phyloP scores from a whole-genome alignment of 257 asterid species.

The Echites panduratus region DNA sequence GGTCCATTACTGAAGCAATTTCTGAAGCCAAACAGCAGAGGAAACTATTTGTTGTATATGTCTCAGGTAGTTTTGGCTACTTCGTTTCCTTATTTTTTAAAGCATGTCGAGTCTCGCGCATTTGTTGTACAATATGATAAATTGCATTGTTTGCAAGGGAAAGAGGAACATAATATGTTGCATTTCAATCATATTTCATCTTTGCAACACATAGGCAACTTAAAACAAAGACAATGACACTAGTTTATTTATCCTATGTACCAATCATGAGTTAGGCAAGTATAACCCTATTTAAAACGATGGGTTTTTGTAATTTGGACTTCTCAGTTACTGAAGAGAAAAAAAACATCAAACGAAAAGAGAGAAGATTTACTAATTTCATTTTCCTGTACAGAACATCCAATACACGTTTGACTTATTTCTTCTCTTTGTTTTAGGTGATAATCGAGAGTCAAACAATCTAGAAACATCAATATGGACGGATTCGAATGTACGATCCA shows the following conservation, averaged over 20 bases:
- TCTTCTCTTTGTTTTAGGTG: conserved; percentile 39
- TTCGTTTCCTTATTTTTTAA: not conserved
- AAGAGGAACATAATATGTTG: not conserved
- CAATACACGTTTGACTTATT: not conserved
- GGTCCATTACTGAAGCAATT: conserved; percentile 76
- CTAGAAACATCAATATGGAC: conserved; percentile 68
- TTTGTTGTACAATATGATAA: not conserved
- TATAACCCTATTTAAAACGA: not conserved
- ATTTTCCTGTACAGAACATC: conserved; percentile 12
- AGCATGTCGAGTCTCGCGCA: not conserved
- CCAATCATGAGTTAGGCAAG: too few species aligned
- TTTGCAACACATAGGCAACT: not conserved
- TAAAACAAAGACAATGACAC: too few species aligned
- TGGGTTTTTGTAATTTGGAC: not conserved
- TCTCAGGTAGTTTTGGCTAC: conserved; percentile 38
- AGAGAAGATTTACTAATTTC: conserved; percentile 2
- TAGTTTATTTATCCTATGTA: too few species aligned
- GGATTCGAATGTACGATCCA: conserved; percentile 54
- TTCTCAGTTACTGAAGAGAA: not conserved
- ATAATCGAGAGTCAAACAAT: conserved; percentile 48
- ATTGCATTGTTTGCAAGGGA: not conserved
- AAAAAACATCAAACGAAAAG: not conserved
- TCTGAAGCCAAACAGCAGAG: conserved; percentile 74
- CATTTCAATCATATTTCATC: not conserved
- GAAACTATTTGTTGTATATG: conserved; percentile 86